phyloP scores from a whole-genome alignment of 768 basidiomycete species.

The Lentinula sp. region DNA sequence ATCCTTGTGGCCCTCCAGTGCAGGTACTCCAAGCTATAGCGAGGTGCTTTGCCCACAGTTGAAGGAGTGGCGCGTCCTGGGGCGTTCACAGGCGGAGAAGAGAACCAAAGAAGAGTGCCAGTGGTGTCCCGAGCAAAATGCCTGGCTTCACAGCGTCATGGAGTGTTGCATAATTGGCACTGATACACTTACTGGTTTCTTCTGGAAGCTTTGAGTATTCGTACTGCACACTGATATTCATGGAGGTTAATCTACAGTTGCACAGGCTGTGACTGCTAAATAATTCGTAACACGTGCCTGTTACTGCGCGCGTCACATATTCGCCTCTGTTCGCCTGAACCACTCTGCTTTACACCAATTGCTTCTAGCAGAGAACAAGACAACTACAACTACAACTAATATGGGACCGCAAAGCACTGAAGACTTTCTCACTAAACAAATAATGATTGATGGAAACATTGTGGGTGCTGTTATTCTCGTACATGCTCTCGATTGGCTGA shows the following conservation, averaged over 20 bases:
- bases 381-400: background rate
- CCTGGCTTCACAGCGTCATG: background rate
- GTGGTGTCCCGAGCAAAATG: background rate
- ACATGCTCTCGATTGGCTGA: background rate
- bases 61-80: background rate
- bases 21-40: background rate
- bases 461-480: slow-evolving; percentile 20
- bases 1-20: background rate
- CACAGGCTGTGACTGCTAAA: too few species aligned
- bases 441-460: slow-evolving; percentile 45
- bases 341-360: background rate
- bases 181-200: background rate
- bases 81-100: background rate
- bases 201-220: background rate
- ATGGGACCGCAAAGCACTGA: slow-evolving; percentile 38
- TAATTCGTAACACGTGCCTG: background rate
- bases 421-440: slow-evolving; percentile 45
- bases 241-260: background rate
- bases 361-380: background rate
- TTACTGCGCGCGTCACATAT: background rate
- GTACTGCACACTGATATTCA: background rate
- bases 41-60: background rate
- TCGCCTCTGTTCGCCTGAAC: background rate
- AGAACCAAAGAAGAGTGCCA: background rate
- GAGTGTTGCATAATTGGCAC: background rate